Evolutionary conservation across 1,139 yeast genomes (phyloP).

Genomic region (Candida sanyaensis): DNA sequence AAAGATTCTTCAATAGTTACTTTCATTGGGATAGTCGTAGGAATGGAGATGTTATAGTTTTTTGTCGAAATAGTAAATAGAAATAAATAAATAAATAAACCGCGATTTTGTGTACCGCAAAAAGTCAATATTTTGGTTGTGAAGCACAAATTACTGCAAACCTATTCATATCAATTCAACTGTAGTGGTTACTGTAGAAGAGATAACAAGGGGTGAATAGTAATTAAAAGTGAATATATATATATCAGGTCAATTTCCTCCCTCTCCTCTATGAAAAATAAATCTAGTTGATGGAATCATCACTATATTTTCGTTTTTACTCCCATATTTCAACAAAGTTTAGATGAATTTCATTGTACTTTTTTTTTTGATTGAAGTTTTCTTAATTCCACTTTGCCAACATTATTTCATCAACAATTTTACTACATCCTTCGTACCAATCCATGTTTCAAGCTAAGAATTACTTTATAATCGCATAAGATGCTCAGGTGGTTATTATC

Average conservation of each 20-base stretch:
- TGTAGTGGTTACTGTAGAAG: not conserved
- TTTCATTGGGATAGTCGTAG: conserved; percentile 89
- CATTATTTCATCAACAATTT: no score
- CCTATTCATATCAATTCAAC: not conserved
- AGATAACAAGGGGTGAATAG: not conserved
- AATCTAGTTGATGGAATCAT: no score
- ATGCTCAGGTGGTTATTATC: not conserved
- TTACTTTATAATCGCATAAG: no score
- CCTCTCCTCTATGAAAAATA: not conserved
- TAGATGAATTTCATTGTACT: not conserved
- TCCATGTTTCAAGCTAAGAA: no score
- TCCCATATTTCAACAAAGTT: not conserved
- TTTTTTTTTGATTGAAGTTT: not conserved
- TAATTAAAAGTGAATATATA: not conserved
- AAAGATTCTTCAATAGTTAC: conserved; percentile 71
- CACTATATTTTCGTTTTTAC: not conserved
- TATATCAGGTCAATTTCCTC: not conserved
- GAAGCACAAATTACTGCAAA: no score
- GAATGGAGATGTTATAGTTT: conserved; percentile 74
- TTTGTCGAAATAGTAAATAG: conserved; percentile 18
- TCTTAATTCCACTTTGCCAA: not conserved
- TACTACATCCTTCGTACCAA: no score
- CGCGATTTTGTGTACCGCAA: not conserved
- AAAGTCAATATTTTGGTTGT: no score
- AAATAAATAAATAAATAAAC: not conserved